Base-by-base conservation (phyloP, 2,329 filamentous ascomycete genomes). In the Colletotrichum trifolii region DNA sequence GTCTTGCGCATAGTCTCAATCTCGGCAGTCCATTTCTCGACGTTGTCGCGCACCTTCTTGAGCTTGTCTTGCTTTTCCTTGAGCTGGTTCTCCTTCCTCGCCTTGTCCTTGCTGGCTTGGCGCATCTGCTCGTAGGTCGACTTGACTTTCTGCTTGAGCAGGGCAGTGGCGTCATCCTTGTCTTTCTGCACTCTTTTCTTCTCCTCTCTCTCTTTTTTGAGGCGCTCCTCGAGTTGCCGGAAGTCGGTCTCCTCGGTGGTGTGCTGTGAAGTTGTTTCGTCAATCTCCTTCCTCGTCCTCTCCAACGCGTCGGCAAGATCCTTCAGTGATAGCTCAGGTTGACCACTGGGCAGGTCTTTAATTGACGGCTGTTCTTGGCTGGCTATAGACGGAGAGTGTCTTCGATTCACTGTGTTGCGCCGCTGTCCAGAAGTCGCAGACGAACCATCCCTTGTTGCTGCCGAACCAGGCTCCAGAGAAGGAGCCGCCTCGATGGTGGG, bases 101-200 rank as follows among this genome's bases (percentile, higher is more conserved):
- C 84, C 70, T 91, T 92, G 66, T 91, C 90, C 68, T 91, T 92
- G 73, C 96, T 91, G 1, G 92, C 91, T 5, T 89, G 86, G 52
- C 93, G 89, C 81, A 96, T 97, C 69, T 92, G 85, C 57, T 93
- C 89, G 75, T 96, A 93, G 6, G 94, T 88, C 49, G 87, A 88
- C 56, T 92, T 90, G 57, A 96, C 89, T 73, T 95, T 90, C 67
- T 91, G 91, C 72, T 91, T 93, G 58, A 97, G 79, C 73, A 94
- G 93, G 48, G 92, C 89, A 53, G 93, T 97, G 54, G 90, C 91
- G 72, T 96, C 93, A 69, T 98, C 95, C 76, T 96, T 97, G 73
- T 97, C 93, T 74, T 92, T 96, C 58, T 96, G 83, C 17, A 89
- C 85, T 67, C 90, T 89, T 71, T 87, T 90, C 75, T 97, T 89